Conservation (phyloP, 495 filamentous ascomycete species). For the Aspergillus campestris region DNA sequence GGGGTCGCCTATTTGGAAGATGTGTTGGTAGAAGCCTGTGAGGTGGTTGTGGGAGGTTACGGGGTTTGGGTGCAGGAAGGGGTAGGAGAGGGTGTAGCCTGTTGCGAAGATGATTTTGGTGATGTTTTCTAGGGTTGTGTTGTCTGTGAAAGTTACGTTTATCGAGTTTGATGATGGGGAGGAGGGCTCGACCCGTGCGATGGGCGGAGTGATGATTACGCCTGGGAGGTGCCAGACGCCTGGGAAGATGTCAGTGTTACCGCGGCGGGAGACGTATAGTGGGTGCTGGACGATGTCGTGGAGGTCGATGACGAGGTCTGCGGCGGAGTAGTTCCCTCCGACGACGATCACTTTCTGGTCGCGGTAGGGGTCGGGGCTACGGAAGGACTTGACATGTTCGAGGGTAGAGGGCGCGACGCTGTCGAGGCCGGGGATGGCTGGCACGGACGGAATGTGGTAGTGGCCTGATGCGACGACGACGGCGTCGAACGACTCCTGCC, state of each 20-base stretch:
- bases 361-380: conserved; percentile 16
- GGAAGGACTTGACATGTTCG: conserved; percentile 23
- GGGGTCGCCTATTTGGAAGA: conserved; percentile 23
- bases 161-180: background rate
- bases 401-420: conserved; percentile 12
- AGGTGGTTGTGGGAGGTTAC: conserved; percentile 18
- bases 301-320: conserved; percentile 20
- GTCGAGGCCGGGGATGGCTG: conserved; percentile 32
- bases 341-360: conserved; percentile 22
- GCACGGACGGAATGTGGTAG: conserved; percentile 59
- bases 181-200: conserved; percentile 5
- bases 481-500: conserved; percentile 47
- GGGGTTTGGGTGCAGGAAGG: conserved; percentile 22
- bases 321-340: conserved; percentile 23
- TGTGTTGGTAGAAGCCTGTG: conserved; percentile 23
- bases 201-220: conserved; percentile 13
- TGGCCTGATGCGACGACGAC: conserved; percentile 71
- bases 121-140: conserved; percentile 22
- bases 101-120: conserved; percentile 47
- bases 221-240: conserved; percentile 16
- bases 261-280: conserved; percentile 15
- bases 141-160: conserved; percentile 28
- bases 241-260: conserved; percentile 12
- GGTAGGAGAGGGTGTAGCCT: conserved; percentile 41
- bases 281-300: conserved; percentile 16